Evolutionary conservation across 768 basidiomycete species (phyloP).

Genomic region (Tylopilus balloui): DNA sequence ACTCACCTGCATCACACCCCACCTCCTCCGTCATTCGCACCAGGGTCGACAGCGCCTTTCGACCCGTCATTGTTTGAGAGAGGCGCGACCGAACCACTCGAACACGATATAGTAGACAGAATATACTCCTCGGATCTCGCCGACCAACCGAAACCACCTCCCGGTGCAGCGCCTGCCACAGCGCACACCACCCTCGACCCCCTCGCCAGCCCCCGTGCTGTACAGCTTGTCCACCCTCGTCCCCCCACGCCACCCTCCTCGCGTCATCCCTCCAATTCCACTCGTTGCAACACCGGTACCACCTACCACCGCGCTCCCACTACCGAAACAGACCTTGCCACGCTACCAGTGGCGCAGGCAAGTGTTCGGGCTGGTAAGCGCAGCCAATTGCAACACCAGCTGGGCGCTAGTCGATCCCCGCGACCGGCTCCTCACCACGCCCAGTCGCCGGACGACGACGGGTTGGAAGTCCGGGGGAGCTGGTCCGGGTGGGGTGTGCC

Average conservation of each 20-base stretch:
- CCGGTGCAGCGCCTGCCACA: background rate
- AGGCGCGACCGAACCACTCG: background rate
- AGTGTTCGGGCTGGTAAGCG: background rate
- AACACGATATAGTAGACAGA: background rate
- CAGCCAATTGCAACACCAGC: background rate
- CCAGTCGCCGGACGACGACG: background rate
- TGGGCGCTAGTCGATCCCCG: background rate
- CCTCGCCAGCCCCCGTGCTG: background rate
- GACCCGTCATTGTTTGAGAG: background rate
- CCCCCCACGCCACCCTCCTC: conserved; percentile 7
- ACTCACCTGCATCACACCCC: background rate
- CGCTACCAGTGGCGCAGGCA: background rate
- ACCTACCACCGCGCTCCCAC: background rate
- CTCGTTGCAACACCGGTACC: background rate
- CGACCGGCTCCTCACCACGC: background rate
- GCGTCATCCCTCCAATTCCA: background rate
- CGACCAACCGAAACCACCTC: background rate
- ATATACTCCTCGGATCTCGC: background rate
- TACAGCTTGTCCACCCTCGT: conserved; percentile 1
- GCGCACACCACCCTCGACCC: background rate
- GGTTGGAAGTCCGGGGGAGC: background rate
- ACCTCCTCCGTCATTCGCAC: background rate
- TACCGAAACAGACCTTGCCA: background rate
- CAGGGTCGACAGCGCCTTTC: background rate
- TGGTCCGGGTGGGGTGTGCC: background rate